These are phyloP conservation scores for Arabidopsis suecica DNA, from an alignment of 345 rosid genomes.

Conservation along the genomic window DNA sequence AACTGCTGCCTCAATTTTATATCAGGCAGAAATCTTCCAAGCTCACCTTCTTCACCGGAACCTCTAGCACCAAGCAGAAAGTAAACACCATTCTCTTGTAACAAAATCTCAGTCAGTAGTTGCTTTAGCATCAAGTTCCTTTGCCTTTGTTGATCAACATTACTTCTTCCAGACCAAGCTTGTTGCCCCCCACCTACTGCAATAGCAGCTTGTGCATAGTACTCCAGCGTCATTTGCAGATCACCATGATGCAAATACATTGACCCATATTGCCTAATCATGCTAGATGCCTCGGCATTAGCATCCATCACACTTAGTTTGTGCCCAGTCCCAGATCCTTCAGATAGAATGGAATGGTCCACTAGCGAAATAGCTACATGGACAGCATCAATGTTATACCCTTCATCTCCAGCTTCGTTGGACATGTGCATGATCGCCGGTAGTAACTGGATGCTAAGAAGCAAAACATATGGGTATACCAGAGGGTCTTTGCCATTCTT, in stretches of 20 bases:
- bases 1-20: slow-evolving; percentile 65
- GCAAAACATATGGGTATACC: slow-evolving; percentile 82
- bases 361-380: slow-evolving; percentile 76
- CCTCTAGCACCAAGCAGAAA: slow-evolving; percentile 80
- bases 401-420: slow-evolving; percentile 75
- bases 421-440: slow-evolving; percentile 72
- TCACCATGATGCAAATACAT: slow-evolving; percentile 67
- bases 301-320: slow-evolving; percentile 79
- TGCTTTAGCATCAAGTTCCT: slow-evolving; percentile 78
- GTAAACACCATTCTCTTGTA: slow-evolving; percentile 77
- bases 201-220: slow-evolving; percentile 91
- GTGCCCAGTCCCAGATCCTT: slow-evolving; percentile 59
- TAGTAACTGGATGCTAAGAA: slow-evolving; percentile 77
- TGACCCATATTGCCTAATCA: slow-evolving; percentile 82
- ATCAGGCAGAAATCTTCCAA: slow-evolving; percentile 70
- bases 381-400: slow-evolving; percentile 73
- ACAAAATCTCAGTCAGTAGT: slow-evolving; percentile 75
- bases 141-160: slow-evolving; percentile 80
- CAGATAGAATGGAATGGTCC: slow-evolving; percentile 72
- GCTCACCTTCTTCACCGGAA: slow-evolving; percentile 84
- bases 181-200: slow-evolving; percentile 81
- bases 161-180: slow-evolving; percentile 80
- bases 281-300: slow-evolving; percentile 77
- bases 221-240: slow-evolving; percentile 74
- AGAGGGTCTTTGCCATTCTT: slow-evolving; percentile 89